phyloP scores from a whole-genome alignment of 345 rosid genomes.

The Reutealis trisperma region DNA sequence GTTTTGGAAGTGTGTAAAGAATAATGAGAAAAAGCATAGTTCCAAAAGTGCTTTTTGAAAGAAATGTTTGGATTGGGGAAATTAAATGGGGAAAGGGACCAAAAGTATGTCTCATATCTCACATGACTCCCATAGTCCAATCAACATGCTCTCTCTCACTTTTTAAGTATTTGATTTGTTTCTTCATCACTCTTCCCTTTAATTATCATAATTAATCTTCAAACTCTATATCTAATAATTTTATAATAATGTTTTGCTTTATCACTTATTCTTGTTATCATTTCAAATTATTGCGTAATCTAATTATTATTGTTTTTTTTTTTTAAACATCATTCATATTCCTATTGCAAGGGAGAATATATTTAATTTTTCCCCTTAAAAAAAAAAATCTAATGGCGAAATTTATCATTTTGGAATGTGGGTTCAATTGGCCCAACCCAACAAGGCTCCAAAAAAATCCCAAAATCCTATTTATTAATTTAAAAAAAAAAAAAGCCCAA shows the following conservation, averaged over 20 bases:
- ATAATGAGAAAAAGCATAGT: background rate
- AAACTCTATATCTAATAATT: conserved; percentile 5
- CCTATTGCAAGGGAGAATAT: too few relatives aligned
- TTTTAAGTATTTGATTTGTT: background rate
- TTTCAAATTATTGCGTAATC: background rate
- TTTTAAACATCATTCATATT: too few relatives aligned
- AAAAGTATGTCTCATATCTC: background rate
- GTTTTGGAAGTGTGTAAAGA: too few relatives aligned
- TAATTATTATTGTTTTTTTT: background rate
- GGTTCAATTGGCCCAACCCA: background rate
- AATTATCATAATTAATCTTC: background rate
- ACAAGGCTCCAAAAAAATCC: background rate
- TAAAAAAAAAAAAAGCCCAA: background rate
- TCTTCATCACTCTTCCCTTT: background rate
- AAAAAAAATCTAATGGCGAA: too few relatives aligned
- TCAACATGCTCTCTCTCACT: background rate
- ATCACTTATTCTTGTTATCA: background rate
- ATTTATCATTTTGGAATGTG: background rate
- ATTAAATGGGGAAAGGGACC: background rate
- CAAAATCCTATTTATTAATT: too few relatives aligned
- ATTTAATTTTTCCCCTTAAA: too few relatives aligned
- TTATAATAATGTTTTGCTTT: background rate
- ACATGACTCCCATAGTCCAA: conserved; percentile 12
- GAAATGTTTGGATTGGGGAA: background rate
- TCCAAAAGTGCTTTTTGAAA: conserved; percentile 8